Conservation (phyloP, 257 asterid species). For the Solanum peruvianum region DNA sequence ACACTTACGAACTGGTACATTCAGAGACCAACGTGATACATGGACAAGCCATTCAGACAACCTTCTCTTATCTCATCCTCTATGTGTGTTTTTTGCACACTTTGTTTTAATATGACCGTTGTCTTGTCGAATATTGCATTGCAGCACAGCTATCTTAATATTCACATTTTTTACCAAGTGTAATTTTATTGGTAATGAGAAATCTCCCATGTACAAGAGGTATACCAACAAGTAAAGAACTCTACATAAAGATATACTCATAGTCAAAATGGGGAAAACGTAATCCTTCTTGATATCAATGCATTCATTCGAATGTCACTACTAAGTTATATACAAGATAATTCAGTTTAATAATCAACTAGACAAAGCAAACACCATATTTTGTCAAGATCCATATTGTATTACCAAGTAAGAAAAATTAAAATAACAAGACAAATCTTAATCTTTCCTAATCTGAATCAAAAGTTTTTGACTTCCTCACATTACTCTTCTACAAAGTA, state of each 20-base stretch:
- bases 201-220: neutral
- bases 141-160: neutral
- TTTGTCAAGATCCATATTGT: neutral
- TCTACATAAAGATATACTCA: neutral
- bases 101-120: neutral
- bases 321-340: neutral
- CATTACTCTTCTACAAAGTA: neutral
- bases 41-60: neutral
- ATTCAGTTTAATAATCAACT: neutral
- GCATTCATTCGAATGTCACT: neutral
- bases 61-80: neutral
- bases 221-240: neutral
- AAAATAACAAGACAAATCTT: neutral
- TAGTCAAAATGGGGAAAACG: neutral
- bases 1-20: neutral
- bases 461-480: too few species aligned
- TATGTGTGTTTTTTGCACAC: neutral
- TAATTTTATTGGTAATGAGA: neutral
- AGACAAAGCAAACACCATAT: neutral
- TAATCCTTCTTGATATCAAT: neutral
- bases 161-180: neutral
- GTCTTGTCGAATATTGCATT: neutral
- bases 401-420: neutral
- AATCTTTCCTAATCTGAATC: neutral
- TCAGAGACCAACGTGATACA: neutral